phyloP scores from a whole-genome alignment of 352 stramenopile genomes.

The Globisporangium echinulatum region DNA sequence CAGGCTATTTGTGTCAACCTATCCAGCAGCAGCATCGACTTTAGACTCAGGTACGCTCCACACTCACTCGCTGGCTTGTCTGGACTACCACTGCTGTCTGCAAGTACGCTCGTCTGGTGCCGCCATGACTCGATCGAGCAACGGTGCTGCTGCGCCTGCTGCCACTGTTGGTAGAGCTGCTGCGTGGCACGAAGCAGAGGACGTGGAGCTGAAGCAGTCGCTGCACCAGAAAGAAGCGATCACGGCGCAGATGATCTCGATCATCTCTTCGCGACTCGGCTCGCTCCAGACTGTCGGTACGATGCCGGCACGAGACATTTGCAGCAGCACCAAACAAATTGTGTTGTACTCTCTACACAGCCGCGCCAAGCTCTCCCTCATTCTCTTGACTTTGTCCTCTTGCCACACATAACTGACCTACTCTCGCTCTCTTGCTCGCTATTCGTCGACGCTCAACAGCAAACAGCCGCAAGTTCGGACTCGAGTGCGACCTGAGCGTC shows the following conservation, averaged over 20 bases:
- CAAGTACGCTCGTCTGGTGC: too few relatives aligned
- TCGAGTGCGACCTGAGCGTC: slow-evolving; percentile 66
- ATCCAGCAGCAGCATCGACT: too few relatives aligned
- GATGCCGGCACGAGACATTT: neutral
- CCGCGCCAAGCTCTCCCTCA: neutral
- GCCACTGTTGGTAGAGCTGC: neutral
- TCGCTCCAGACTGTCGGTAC: slow-evolving; percentile 57
- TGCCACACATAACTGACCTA: neutral
- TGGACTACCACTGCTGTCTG: too few relatives aligned
- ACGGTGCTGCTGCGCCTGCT: neutral
- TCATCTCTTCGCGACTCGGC: slow-evolving; percentile 61
- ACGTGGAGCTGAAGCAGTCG: slow-evolving; percentile 43
- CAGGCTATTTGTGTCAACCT: too few relatives aligned
- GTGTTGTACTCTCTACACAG: too few relatives aligned
- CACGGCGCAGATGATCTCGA: slow-evolving; percentile 76
- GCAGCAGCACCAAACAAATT: too few relatives aligned
- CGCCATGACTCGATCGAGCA: neutral
- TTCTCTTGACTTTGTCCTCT: neutral
- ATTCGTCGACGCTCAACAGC: slow-evolving; percentile 12
- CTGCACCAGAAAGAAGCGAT: slow-evolving; percentile 70
- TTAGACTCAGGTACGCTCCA: too few relatives aligned
- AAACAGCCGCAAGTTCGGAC: slow-evolving; percentile 60
- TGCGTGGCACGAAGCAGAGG: slow-evolving; percentile 27
- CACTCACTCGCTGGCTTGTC: too few relatives aligned
- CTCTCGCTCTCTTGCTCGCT: neutral